Conservation (phyloP, 2,329 filamentous ascomycete species). For the Daldinia sp. region DNA sequence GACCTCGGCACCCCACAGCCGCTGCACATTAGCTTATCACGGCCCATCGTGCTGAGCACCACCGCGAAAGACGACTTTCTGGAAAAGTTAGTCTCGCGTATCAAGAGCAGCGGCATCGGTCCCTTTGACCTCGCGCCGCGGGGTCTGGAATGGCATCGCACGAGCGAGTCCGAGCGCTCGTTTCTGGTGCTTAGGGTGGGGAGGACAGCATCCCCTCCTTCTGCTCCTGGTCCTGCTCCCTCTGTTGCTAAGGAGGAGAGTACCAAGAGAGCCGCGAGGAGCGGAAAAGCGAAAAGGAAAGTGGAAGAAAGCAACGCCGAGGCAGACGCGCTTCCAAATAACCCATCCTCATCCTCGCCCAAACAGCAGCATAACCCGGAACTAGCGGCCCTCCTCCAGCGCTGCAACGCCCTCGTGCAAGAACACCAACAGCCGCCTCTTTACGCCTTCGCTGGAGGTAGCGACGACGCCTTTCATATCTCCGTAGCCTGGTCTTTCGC, state of each 20-base stretch:
- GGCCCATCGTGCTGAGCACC: conserved; percentile 77
- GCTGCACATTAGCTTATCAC: conserved; percentile 89
- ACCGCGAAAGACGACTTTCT: conserved; percentile 76
- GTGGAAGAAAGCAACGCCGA: not conserved
- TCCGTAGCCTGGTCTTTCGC: conserved; percentile 86
- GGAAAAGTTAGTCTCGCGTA: conserved; percentile 55
- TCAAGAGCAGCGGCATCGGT: conserved; percentile 49
- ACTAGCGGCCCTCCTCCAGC: conserved; percentile 68
- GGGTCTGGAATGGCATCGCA: conserved; percentile 59
- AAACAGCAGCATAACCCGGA: conserved; percentile 55
- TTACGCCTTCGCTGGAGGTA: conserved; percentile 58
- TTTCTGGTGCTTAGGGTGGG: conserved; percentile 82
- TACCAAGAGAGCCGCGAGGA: not conserved
- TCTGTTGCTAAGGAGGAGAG: not conserved
- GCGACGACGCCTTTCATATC: conserved; percentile 75
- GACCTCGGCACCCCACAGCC: conserved; percentile 81
- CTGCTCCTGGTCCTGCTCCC: not conserved
- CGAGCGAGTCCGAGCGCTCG: conserved; percentile 71
- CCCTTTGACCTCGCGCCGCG: conserved; percentile 53
- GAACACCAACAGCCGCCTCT: conserved; percentile 73
- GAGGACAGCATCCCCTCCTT: conserved; percentile 25
- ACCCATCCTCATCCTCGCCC: not conserved
- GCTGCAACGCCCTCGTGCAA: conserved; percentile 71
- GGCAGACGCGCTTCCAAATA: not conserved
- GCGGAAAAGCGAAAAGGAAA: not conserved